A percentile compares a stretch with the other conserved stretches of the same genome.
Conservation (phyloP, 768 basidiomycete species). For the Favolaschia claudopus region DNA sequence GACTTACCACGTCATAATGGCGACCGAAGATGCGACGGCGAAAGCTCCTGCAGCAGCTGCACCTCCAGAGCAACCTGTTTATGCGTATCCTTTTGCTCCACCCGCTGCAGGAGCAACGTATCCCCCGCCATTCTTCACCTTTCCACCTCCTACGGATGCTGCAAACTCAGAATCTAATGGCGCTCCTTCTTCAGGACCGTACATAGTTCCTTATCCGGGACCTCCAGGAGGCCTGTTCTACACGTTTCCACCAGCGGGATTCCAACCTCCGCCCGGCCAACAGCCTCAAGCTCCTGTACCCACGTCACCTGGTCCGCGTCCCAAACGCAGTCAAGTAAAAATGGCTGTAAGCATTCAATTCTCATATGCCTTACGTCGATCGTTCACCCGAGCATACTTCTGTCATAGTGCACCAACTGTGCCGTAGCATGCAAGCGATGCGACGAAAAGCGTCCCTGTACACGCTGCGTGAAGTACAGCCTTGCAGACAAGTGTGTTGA, state of each 20-base stretch:
- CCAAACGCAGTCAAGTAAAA: constrained; percentile 89
- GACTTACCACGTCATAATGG: constrained; percentile 11
- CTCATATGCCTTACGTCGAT: background rate
- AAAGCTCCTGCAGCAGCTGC: background rate
- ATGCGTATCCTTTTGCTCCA: constrained; percentile 15
- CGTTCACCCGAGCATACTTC: background rate
- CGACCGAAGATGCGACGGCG: constrained; percentile 8
- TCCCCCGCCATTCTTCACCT: constrained; percentile 21
- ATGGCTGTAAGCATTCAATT: constrained; percentile 62
- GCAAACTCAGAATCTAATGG: constrained; percentile 11
- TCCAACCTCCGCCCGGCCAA: background rate
- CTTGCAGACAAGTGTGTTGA: constrained; percentile 81
- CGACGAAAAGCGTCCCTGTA: constrained; percentile 88
- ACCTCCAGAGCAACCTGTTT: constrained; percentile 10
- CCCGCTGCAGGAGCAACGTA: constrained; percentile 6
- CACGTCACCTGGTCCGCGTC: constrained; percentile 46
- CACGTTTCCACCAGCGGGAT: constrained; percentile 10
- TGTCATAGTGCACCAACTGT: constrained; percentile 78
- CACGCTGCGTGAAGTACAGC: constrained; percentile 90
- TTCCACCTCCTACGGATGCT: constrained; percentile 14
- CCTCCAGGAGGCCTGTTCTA: constrained; percentile 21
- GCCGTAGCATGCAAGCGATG: constrained; percentile 90
- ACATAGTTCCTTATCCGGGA: constrained; percentile 21
- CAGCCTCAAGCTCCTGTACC: background rate
- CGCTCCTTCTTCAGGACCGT: constrained; percentile 2